phyloP scores from a whole-genome alignment of 768 basidiomycete species.

The Pisolithus tinctorius region DNA sequence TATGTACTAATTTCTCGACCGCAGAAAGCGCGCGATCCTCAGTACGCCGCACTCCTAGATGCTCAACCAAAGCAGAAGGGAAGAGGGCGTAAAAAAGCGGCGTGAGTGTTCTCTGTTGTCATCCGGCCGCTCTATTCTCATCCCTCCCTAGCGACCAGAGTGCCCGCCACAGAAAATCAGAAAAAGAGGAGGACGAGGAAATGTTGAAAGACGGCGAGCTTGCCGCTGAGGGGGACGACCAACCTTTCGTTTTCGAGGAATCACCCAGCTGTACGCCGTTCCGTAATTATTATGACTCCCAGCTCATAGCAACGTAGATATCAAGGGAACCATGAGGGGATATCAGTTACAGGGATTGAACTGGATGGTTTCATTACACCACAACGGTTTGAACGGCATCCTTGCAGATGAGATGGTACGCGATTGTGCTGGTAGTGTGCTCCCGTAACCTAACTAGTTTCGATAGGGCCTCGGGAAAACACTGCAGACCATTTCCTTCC shows the following conservation, averaged over 20 bases:
- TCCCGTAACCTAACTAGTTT: constrained; percentile 1
- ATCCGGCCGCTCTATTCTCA: neutral
- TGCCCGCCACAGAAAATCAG: constrained; percentile 86
- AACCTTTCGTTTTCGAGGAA: constrained; percentile 91
- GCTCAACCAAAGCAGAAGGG: constrained; percentile 82
- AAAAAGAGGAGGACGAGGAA: constrained; percentile 98
- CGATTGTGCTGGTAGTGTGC: constrained; percentile 1
- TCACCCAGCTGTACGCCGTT: constrained; percentile 72
- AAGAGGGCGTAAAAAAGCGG: constrained; percentile 75
- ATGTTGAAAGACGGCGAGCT: constrained; percentile 81
- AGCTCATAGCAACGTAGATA: constrained; percentile 44
- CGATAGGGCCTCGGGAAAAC: constrained; percentile 93
- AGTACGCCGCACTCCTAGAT: constrained; percentile 86
- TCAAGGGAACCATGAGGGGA: constrained; percentile 83
- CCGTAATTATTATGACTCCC: neutral
- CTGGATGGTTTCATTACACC: constrained; percentile 95
- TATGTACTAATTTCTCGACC: neutral
- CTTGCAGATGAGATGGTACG: constrained; percentile 92
- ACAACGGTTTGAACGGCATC: constrained; percentile 95
- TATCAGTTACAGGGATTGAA: constrained; percentile 96
- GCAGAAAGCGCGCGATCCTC: constrained; percentile 84
- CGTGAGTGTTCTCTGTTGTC: constrained; percentile 36
- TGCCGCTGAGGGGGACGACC: constrained; percentile 75
- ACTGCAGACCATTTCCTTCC: constrained; percentile 94
- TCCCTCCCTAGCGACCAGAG: constrained; percentile 51